Base-by-base conservation (phyloP, 1,284 basidiomycete genomes). In the Ustilago trichophora region DNA sequence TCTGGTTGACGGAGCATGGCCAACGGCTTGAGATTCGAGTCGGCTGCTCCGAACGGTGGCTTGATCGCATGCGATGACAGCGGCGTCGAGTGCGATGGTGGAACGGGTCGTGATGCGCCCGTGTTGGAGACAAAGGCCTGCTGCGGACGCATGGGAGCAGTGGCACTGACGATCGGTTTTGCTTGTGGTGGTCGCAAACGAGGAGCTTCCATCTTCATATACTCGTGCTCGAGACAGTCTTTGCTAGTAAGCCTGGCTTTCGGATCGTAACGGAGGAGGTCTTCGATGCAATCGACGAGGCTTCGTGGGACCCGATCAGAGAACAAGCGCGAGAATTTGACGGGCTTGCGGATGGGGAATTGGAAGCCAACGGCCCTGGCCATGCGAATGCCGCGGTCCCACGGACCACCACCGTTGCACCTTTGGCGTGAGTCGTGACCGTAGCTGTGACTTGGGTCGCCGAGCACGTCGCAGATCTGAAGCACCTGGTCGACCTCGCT, bases 401-500 rank as follows among this genome's bases (percentile, higher is more conserved):
- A 99, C 42, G 87, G 85, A 11, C 94, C 93, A 15, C 96, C 96
- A 8, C 96, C 96, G 6, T 90, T 80, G 3, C 85, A 83, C 77
- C 87, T 86, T 8, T 89, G 88, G 53, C 89, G 85, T 25, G 85
- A 83, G 80, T 96, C 93, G 6, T 85, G 68, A 12, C 92, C 92
- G 80, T 96, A 93, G 32, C 90, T 89, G 59, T 88, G 85, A 52
- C 86, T 87, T 11, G 96, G 95, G 82, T 98, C 91, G n/a, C 96
- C 96, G 29, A 98, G 86, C 12, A 94, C 85, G 63, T 95, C 90
- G 75, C 90, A 91, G 56, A 98, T 97, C 78, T 89, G 87, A 56
- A 87, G 88, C 21, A 98, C 89, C 82, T 98, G 96, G 83, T 98
- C 95, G 43, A 93, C 86, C 82, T 97, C 94, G 80, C 89, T 90